Base-by-base conservation (phyloP, 2,329 filamentous ascomycete species). In the Bipolaris sorokiniana region DNA sequence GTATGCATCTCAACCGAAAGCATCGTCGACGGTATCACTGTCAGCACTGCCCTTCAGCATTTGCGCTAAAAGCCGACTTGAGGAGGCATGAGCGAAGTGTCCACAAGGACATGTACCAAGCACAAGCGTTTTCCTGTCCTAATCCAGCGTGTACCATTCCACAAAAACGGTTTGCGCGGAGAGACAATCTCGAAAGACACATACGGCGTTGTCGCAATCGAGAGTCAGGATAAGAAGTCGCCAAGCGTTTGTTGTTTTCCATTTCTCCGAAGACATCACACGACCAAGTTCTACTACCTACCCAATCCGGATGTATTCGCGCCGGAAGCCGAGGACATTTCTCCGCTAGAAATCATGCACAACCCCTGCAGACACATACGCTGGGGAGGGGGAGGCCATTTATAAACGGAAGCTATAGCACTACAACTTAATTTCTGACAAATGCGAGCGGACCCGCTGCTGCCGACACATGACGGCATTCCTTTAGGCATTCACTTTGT, bases 161-260 rank as follows among this genome's bases (percentile, higher is more conserved):
- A 6, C 15, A 56, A 15, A 63, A 46, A 61, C 59, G 37, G 61
- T 58, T 18, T 58, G 56, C 50, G 65, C 70, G 44, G 66, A 49
- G 54, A 38, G 36, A 38, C n/a, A 38, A 38, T 10, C 16, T 38
- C 16, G 36, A 38, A 38, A n/a, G 36, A 16, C 36, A 38, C 36
- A 16, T 38, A 16, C 28, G 23, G 16, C 38, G 38, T 16, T 42
- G 28, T 51, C n/a, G n/a, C 4, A 15, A 34, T 20, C 26, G 49
- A 11, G 49, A 42, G 10, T 23, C 22, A 22, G 40, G 22, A 23
- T 51, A 11, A 48, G 28, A 15, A 37, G 28, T 37, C 15, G 26
- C 6, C 15, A 7, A 18, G 34, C 36, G n/a, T 13, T 36, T 15
- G 11, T 36, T 36, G n/a, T 36, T n/a, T 36, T 13, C n/a, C 9